Evolutionary conservation across 176 grass and related monocot genomes (phyloP).

Genomic region (Bromus sterilis): DNA sequence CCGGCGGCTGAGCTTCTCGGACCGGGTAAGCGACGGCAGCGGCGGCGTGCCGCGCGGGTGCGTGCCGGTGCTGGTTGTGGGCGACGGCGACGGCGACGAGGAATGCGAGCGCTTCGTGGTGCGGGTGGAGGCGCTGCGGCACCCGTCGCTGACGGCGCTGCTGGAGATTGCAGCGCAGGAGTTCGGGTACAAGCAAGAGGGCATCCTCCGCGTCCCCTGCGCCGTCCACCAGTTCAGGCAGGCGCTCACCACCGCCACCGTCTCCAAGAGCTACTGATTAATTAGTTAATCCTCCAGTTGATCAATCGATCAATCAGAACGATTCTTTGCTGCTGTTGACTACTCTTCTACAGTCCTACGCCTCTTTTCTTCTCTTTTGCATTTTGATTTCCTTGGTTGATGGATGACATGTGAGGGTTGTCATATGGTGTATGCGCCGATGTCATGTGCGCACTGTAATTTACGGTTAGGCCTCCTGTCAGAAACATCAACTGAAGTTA

Average conservation of each 20-base stretch:
- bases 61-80: slow-evolving; percentile 59
- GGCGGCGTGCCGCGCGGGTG: slow-evolving; percentile 47
- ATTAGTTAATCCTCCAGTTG: not conserved
- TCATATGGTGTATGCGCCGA: not conserved
- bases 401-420: not conserved
- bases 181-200: slow-evolving; percentile 67
- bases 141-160: slow-evolving; percentile 50
- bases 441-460: not conserved
- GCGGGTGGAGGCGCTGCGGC: slow-evolving; percentile 47
- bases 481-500: not conserved
- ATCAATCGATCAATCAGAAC: not conserved
- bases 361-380: not conserved
- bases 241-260: slow-evolving; percentile 24
- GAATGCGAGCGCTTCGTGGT: slow-evolving; percentile 60
- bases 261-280: not conserved
- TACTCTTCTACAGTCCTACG: not conserved
- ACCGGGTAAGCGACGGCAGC: slow-evolving; percentile 10
- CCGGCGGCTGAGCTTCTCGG: slow-evolving; percentile 40
- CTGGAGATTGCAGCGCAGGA: slow-evolving; percentile 58
- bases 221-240: slow-evolving; percentile 36
- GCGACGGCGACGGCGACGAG: slow-evolving; percentile 6
- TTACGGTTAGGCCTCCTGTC: not conserved
- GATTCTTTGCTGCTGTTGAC: not conserved
- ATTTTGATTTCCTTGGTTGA: not conserved
- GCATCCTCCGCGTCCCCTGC: slow-evolving; percentile 72